These are phyloP conservation scores for Aaosphaeria arxii DNA, from an alignment of 2,329 filamentous ascomycete species.

Conservation along the genomic window DNA sequence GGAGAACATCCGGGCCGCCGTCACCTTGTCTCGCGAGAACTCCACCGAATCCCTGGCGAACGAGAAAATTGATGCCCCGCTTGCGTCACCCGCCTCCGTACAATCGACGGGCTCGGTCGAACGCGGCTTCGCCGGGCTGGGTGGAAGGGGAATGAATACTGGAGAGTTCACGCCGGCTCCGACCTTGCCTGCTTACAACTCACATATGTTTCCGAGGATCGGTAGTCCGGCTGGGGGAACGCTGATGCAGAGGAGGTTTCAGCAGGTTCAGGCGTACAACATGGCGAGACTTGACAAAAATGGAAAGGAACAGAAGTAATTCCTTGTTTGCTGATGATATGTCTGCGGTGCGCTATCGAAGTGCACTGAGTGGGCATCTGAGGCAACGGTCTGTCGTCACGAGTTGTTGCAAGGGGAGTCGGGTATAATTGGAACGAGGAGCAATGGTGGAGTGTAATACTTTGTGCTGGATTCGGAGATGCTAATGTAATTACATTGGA, in stretches of 20 bases:
- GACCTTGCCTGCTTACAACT: constrained; percentile 18
- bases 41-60: constrained; percentile 14
- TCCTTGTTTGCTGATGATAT: too few species aligned
- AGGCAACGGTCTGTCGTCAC: too few species aligned
- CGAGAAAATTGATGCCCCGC: neutral
- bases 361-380: too few species aligned
- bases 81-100: neutral
- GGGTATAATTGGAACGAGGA: too few species aligned
- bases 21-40: constrained; percentile 16
- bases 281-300: neutral
- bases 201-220: constrained; percentile 1
- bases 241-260: neutral
- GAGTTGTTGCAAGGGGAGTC: too few species aligned
- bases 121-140: neutral
- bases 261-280: neutral
- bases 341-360: too few species aligned
- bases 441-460: too few species aligned
- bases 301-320: too few species aligned
- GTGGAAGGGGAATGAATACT: constrained; percentile 3
- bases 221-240: neutral
- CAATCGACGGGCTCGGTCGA: neutral
- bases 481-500: too few species aligned
- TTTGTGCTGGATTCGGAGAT: too few species aligned
- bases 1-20: constrained; percentile 29
- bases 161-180: constrained; percentile 1